Evolutionary conservation across 345 rosid genomes (phyloP).

Genomic region (Hibiscus trionum): DNA sequence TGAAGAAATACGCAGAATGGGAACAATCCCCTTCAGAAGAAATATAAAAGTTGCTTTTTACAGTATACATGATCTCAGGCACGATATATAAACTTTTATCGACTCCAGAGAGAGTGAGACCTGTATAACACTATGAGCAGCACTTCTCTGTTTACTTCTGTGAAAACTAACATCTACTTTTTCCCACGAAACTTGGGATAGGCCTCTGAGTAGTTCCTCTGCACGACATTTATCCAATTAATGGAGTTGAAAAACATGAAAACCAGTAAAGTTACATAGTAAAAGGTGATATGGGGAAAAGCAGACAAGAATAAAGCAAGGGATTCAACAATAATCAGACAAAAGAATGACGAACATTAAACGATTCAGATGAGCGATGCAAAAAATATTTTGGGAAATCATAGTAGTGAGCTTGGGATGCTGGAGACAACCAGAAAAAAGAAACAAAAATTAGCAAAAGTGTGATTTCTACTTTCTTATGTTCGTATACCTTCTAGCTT

Average conservation of each 20-base stretch:
- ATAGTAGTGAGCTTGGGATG: not conserved
- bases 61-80: not conserved
- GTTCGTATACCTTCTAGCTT: slow-evolving; percentile 67
- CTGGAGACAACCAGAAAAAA: not conserved
- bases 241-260: not conserved
- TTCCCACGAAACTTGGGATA: slow-evolving; percentile 90
- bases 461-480: not conserved
- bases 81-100: not conserved
- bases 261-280: not conserved
- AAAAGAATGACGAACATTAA: slow-evolving; percentile 4
- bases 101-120: slow-evolving; percentile 28
- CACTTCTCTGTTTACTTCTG: slow-evolving; percentile 65
- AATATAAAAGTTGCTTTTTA: not conserved
- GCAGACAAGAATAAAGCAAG: not conserved
- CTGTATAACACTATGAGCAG: slow-evolving; percentile 97
- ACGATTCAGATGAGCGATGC: not conserved
- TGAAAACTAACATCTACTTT: slow-evolving; percentile 94
- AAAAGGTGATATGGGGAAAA: not conserved
- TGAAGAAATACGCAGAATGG: not conserved
- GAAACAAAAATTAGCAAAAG: not conserved
- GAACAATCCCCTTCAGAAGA: not conserved
- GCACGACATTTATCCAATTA: slow-evolving; percentile 21
- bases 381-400: not conserved
- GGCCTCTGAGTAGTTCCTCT: slow-evolving; percentile 74
- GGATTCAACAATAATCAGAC: not conserved